Conservation (phyloP, 495 filamentous ascomycete genomes). For the Neurospora sp. region DNA sequence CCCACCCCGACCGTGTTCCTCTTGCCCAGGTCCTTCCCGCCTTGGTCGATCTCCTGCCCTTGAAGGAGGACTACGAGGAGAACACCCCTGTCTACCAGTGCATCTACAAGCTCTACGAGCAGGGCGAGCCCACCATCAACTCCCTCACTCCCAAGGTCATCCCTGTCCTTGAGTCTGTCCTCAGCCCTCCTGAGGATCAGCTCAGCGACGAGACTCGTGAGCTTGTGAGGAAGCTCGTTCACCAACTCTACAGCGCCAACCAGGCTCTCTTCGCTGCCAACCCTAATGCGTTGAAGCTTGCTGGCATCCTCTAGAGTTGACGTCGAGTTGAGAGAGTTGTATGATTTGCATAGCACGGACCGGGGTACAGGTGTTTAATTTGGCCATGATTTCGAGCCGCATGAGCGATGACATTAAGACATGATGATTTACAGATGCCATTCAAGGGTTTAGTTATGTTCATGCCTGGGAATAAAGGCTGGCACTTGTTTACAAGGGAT, state of each 20-base stretch:
- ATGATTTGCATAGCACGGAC: constrained; percentile 13
- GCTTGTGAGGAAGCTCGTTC: constrained; percentile 17
- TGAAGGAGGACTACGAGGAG: constrained; percentile 94
- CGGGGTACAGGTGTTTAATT: neutral
- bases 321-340: neutral
- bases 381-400: neutral
- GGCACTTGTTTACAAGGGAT: neutral
- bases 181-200: constrained; percentile 72
- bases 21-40: constrained; percentile 70
- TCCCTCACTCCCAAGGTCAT: constrained; percentile 68
- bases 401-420: neutral
- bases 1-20: constrained; percentile 68
- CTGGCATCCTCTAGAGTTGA: constrained; percentile 14
- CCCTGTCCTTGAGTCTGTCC: constrained; percentile 70
- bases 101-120: constrained; percentile 76
- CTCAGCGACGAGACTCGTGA: constrained; percentile 68
- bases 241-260: constrained; percentile 20
- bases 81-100: constrained; percentile 86
- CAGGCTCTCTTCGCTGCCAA: constrained; percentile 20
- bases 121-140: constrained; percentile 60
- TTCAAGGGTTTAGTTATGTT: neutral
- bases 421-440: neutral
- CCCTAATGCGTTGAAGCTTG: constrained; percentile 22
- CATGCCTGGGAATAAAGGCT: neutral
- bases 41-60: constrained; percentile 67